phyloP scores from a whole-genome alignment of 768 basidiomycete genomes.

The Hemileccinum rubropunctum region DNA sequence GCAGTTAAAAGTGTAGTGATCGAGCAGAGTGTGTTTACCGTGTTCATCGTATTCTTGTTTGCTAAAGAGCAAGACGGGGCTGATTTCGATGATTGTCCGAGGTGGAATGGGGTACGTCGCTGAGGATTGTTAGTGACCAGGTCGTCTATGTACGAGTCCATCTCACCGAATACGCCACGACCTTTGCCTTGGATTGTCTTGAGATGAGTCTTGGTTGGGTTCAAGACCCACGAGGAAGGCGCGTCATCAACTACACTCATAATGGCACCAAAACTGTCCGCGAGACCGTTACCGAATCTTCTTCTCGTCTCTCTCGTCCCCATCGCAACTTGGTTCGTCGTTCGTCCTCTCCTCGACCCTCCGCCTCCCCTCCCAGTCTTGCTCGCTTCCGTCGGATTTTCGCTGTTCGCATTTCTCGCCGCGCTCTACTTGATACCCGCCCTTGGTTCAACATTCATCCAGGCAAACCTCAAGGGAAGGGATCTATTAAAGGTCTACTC shows the following conservation, averaged over 20 bases:
- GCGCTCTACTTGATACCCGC: conserved; percentile 80
- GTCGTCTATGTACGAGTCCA: background rate
- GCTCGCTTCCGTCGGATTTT: conserved; percentile 79
- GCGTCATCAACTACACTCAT: background rate
- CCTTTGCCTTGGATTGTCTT: conserved; percentile 47
- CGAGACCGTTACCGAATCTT: conserved; percentile 51
- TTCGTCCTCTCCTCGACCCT: conserved; percentile 69
- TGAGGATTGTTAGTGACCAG: conserved; percentile 29
- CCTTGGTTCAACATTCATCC: conserved; percentile 75
- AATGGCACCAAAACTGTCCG: conserved; percentile 29
- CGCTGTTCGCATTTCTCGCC: conserved; percentile 75
- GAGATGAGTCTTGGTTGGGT: conserved; percentile 49
- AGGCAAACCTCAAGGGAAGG: conserved; percentile 77
- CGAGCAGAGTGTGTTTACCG: conserved; percentile 61
- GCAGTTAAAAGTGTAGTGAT: conserved; percentile 80
- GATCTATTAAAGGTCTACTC: conserved; percentile 84
- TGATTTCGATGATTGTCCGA: conserved; percentile 73
- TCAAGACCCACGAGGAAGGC: conserved; percentile 29
- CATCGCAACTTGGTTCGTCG: conserved; percentile 68
- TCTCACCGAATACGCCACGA: conserved; percentile 62
- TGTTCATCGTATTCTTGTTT: conserved; percentile 67
- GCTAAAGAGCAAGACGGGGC: conserved; percentile 78
- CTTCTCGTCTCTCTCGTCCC: conserved; percentile 62
- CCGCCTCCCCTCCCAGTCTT: conserved; percentile 68
- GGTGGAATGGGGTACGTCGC: conserved; percentile 35